phyloP scores from a whole-genome alignment of 148 eudicot genomes.

The Vaccinium corymbosum region DNA sequence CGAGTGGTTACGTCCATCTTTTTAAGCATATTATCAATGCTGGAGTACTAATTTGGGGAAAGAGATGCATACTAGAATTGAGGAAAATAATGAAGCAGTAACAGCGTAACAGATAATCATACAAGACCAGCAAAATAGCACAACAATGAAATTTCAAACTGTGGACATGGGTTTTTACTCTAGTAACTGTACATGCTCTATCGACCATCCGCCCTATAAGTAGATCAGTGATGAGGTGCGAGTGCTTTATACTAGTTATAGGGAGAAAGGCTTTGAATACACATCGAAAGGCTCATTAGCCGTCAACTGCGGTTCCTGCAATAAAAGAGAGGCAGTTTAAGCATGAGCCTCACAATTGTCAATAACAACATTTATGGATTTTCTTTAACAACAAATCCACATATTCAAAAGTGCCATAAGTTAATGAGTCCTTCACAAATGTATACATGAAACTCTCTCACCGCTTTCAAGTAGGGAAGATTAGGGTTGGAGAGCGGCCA shows the following conservation, averaged over 20 bases:
- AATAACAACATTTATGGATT: neutral
- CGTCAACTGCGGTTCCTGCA: slow-evolving; percentile 55
- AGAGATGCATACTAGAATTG: neutral
- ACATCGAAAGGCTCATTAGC: slow-evolving; percentile 45
- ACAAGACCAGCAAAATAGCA: neutral
- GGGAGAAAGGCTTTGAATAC: slow-evolving; percentile 39
- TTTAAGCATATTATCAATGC: neutral
- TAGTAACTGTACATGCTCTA: neutral
- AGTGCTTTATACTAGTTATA: slow-evolving; percentile 14
- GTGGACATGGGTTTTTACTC: neutral
- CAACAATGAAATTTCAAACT: neutral
- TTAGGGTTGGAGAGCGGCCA: slow-evolving; percentile 1
- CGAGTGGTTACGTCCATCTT: neutral
- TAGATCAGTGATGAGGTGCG: slow-evolving; percentile 6
- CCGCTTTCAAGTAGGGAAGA: neutral
- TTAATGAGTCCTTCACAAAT: neutral
- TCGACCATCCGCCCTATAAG: neutral
- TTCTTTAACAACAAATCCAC: neutral
- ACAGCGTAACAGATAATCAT: neutral
- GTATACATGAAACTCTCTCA: neutral
- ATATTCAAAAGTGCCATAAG: neutral
- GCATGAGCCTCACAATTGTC: neutral
- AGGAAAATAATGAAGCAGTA: neutral
- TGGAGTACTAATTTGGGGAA: neutral
- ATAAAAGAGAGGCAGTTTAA: neutral